Base-by-base conservation (phyloP, 2,329 filamentous ascomycete species). In the Aspergillus quadricinctus region DNA sequence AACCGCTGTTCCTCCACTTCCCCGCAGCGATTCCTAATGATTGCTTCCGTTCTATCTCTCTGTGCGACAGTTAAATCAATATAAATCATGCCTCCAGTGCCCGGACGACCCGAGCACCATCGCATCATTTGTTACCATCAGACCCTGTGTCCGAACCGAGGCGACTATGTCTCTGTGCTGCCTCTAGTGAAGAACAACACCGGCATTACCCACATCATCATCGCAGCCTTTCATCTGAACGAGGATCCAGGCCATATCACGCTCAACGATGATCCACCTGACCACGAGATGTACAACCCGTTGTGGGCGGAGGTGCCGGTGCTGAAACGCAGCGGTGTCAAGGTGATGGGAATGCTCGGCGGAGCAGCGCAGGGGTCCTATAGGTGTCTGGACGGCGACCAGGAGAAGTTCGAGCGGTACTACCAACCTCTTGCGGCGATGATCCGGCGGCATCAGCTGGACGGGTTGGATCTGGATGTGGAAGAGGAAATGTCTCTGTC, bases 221-320 rank as follows among this genome's bases (percentile, higher is more conserved):
- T 97, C 50, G 90, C 90, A 5, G 92, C 92, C 11, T 85, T 97
- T 57, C 92, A 97, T 73, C 77, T 97, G 64, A 92, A 94, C 71
- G 78, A 78, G 37, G 79, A 82, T 5, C 85, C 89, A 1, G 79
- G 79, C 8, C 80, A 84, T 57, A 82, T 93, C 64, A 90, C 87
- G 0, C 82, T 96, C 61, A 97, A 97, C 72, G 87, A 97, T 73
- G 83, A 91, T 69, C 79, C 80, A 0, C 90, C 90, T 0, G 76
- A 82, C n/a, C 76, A 89, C 63, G 72, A 83, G 4, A 82, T 84
- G 61, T 93, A 88, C 73, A 77, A 83, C 31, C 84, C 84, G 1
- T 80, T 96, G 37, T 97, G 92, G 91, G 82, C 82, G 23, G 92
- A 97, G 72, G 83, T 90, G 8, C 80, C 82, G 7, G 78, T 86